Percentiles rank a stretch among this genome's conserved stretches.
phyloP scores from a whole-genome alignment of 352 stramenopile species.

The Phytophthora hibernalis region DNA sequence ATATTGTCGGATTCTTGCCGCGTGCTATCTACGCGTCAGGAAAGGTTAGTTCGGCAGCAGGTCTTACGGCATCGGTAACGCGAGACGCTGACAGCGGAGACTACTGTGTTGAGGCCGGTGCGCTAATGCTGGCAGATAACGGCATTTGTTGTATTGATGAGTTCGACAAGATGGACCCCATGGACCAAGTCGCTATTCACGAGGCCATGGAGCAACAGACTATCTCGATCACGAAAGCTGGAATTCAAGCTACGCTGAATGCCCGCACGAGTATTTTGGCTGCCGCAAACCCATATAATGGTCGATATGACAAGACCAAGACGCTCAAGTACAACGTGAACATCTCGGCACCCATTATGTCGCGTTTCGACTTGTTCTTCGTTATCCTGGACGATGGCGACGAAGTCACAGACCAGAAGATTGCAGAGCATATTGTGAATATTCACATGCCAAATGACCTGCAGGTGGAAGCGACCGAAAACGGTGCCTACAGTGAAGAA shows the following conservation, averaged over 20 bases:
- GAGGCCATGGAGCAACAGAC: constrained; percentile 99
- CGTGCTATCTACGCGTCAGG: constrained; percentile 99
- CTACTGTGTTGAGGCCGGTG: constrained; percentile 92
- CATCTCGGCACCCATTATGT: constrained; percentile 97
- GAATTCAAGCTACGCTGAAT: constrained; percentile 99
- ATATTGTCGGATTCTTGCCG: constrained; percentile 94
- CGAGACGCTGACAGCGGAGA: constrained; percentile 95
- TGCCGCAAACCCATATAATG: constrained; percentile 98
- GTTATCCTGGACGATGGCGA: constrained; percentile 98
- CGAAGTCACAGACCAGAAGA: constrained; percentile 93
- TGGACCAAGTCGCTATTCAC: constrained; percentile 99
- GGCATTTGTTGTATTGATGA: constrained; percentile 99
- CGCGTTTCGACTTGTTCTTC: constrained; percentile 99
- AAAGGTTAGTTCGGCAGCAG: constrained; percentile 98
- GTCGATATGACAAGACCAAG: constrained; percentile 93
- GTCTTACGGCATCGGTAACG: constrained; percentile 97
- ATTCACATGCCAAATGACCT: constrained; percentile 89
- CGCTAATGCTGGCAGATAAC: constrained; percentile 98
- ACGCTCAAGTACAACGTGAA: constrained; percentile 92
- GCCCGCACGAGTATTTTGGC: constrained; percentile 99
- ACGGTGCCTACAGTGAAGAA: constrained; percentile 71
- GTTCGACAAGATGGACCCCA: constrained; percentile 98
- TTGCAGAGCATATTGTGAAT: constrained; percentile 98
- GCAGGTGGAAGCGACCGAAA: constrained; percentile 33
- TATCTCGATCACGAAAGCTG: constrained; percentile 98